phyloP scores from a whole-genome alignment of 495 filamentous ascomycete genomes.

The Hypoxylon perforatum region DNA sequence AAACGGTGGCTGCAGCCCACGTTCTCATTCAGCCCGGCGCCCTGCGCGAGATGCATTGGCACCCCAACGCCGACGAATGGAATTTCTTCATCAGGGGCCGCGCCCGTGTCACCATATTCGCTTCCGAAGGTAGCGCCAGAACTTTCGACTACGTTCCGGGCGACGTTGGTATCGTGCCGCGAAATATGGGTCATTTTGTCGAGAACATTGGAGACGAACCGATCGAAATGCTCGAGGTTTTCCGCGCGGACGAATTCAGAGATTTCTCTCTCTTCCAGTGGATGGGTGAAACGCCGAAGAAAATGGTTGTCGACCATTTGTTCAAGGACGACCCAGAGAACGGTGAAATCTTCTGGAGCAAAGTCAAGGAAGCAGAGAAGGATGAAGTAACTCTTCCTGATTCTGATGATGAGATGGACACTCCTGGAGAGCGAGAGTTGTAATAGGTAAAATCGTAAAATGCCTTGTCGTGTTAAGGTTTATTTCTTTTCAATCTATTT shows the following conservation, averaged over 20 bases:
- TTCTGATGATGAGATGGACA: neutral
- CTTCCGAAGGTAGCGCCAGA: constrained; percentile 57
- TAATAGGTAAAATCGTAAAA: constrained; percentile 3
- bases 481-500: neutral
- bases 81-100: constrained; percentile 63
- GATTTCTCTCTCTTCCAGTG: constrained; percentile 77
- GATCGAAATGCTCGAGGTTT: constrained; percentile 70
- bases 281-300: constrained; percentile 72
- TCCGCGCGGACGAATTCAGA: constrained; percentile 66
- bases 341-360: constrained; percentile 65
- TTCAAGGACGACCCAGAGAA: constrained; percentile 65
- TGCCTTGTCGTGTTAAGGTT: neutral
- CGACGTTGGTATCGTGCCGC: constrained; percentile 70
- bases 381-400: constrained; percentile 52
- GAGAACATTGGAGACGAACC: constrained; percentile 71
- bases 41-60: constrained; percentile 71
- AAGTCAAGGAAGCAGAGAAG: constrained; percentile 64
- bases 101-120: constrained; percentile 64
- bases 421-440: constrained; percentile 29
- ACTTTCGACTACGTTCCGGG: constrained; percentile 62
- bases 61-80: constrained; percentile 68
- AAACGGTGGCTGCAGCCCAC: constrained; percentile 72
- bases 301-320: constrained; percentile 70
- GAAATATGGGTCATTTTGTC: constrained; percentile 71
- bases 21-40: constrained; percentile 67